Base-by-base conservation (phyloP, 371 early-diverging fungal genomes). In the Zancudomyces culisetae region DNA sequence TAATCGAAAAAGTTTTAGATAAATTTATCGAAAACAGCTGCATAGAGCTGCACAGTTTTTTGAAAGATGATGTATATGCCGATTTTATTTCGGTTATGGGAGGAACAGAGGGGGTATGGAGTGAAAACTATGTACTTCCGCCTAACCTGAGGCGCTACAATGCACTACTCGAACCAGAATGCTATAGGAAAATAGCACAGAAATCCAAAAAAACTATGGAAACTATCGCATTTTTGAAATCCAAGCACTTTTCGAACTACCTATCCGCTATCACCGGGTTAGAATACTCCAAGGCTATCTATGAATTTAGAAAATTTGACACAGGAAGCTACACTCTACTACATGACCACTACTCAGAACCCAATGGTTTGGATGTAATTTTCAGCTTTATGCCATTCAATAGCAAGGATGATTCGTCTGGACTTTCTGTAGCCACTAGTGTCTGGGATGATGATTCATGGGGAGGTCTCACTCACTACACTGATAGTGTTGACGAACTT, bases 291-390 rank as follows among this genome's bases (percentile, higher is more conserved):
- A 39, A 21, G 28, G 49, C 47, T 27, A 49, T 53, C 24, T 55
- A 55, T 49, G 65, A 77, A 62, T 45, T 74, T 39, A 67, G 77
- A 23, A 60, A 60, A 57, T 74, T 79, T 54, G 57, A 62, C 43
- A 57, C 58, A 43, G 73, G 76, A 3, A 60, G 72, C 28, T 79
- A 79, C 58, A 78, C 79, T 6, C 52, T 79, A 22, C 46, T 77
- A 19, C 69, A 77, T 49, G 79, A 78, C 54, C 63, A 73, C 45
- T 70, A 62, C 1, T 43, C 59, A 15, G 79, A 79, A 43, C 69
- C 61, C n/a, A 49, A 52, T 10, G 78, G 77, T 2, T 45, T 78
- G 13, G 79, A 79, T 56, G 74, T 68, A 0, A 51, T 64, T 0
- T 65, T 77, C 27, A 63, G 64, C n/a, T 59, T 74, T 35, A 59